phyloP scores from a whole-genome alignment of 164 flowering plant genomes.

The Piper betle region DNA sequence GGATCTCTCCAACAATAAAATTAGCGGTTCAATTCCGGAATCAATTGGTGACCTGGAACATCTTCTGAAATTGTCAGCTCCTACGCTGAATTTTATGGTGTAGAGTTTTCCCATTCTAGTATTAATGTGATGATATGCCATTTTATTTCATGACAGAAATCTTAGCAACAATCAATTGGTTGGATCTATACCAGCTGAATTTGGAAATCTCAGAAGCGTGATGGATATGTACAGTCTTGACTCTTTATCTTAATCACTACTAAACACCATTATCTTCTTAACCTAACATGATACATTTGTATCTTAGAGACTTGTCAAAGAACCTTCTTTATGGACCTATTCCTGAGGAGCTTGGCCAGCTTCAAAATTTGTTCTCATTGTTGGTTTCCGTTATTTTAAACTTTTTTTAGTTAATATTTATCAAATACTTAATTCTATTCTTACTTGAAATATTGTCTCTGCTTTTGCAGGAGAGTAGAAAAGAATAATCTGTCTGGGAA shows the following conservation, averaged over 20 bases:
- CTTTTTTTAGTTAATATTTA: too few relatives aligned
- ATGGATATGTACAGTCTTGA: conserved; percentile 75
- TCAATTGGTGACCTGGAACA: conserved; percentile 93
- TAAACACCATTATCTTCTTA: not conserved
- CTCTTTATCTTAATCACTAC: not conserved
- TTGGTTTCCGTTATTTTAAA: conserved; percentile 21
- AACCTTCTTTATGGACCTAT: conserved; percentile 61
- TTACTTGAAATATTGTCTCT: not conserved
- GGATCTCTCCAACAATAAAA: conserved; percentile 68
- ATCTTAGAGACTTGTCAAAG: conserved; percentile 62
- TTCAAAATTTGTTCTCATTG: conserved; percentile 63
- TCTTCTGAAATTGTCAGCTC: conserved; percentile 76
- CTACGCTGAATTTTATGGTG: not conserved
- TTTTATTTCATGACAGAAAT: conserved; percentile 31
- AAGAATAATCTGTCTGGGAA: conserved; percentile 69
- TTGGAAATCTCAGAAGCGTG: conserved; percentile 83
- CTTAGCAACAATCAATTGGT: conserved; percentile 54
- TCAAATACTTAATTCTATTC: not conserved
- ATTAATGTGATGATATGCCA: not conserved
- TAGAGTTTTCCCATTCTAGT: not conserved
- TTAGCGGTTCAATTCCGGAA: conserved; percentile 67
- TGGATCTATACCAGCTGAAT: conserved; percentile 71
- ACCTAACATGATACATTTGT: conserved; percentile 1
- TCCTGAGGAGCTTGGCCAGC: conserved; percentile 79
- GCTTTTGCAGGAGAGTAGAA: conserved; percentile 46